Evolutionary conservation across 78 protist species (phyloP), one percentile per base, ranked within the genome.

Genomic region (Thecamonas trahens): DNA sequence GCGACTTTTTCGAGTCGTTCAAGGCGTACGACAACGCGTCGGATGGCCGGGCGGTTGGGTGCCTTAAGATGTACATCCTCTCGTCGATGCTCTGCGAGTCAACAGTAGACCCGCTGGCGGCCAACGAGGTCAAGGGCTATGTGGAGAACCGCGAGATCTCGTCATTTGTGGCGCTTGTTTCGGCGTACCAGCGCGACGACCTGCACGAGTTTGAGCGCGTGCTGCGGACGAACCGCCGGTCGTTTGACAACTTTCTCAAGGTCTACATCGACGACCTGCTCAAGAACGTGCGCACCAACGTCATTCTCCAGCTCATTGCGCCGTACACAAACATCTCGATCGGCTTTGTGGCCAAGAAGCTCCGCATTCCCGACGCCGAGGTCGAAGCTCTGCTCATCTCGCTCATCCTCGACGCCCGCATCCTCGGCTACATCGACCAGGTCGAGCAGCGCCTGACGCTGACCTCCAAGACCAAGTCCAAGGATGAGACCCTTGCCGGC

Each of bases 21-120:
- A 94, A 94, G 87, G 87, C 74, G 82, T 96, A 90, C 78, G 97
- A 94, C 72, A 92, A 86, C 67, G 90, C 94, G 18, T 95, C 95
- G 38, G 55, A 63, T 40, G 63, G 74, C 31, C 70, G 90, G 42
- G 75, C 94, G 42, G 78, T 92, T 14, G 86, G 77, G 72, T 94
- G 97, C 82, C 82, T 94, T 58, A 93, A 86, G 66, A 88, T 90
- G 66, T 76, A 90, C 22, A 95, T 96, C 13, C 74, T 96, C 60
- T 89, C 96, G 14, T 82, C 59, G 44, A 92, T 96, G 99, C 71
- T 91, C 57, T 72, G 85, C 13, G 61, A 72, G n/a, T 42, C 59
- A 70, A 53, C 17, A 42, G 84, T 94, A 78, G 76, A 94, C 80
- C 97, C 97, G 29, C 94, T 96, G 60, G 96, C 88, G 50, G 67